Evolutionary conservation across 805 yeast genomes (phyloP).

Genomic region (Blastobotrys peoriensis): DNA sequence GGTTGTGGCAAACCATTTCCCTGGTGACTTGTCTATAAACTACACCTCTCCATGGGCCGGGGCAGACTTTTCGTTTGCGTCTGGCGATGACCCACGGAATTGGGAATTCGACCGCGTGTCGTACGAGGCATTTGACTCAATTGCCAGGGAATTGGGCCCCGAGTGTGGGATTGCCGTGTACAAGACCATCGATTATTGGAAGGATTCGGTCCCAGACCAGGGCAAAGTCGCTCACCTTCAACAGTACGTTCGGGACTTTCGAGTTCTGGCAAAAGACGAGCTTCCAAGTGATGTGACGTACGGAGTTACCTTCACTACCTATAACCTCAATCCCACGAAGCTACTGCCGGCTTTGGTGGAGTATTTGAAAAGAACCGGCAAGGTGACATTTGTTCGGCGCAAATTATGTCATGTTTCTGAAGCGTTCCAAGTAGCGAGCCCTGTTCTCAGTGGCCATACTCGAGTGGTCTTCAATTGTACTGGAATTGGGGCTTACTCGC

Average conservation of each 20-base stretch:
- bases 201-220: slow-evolving; percentile 37
- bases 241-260: slow-evolving; percentile 45
- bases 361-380: slow-evolving; percentile 41
- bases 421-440: slow-evolving; percentile 30
- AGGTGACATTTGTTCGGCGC: slow-evolving; percentile 42
- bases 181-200: slow-evolving; percentile 60
- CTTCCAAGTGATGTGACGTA: slow-evolving; percentile 48
- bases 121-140: slow-evolving; percentile 40
- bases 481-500: slow-evolving; percentile 59
- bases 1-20: slow-evolving; percentile 59
- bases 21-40: slow-evolving; percentile 70
- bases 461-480: slow-evolving; percentile 65
- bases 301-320: slow-evolving; percentile 53
- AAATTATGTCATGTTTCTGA: slow-evolving; percentile 50
- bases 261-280: slow-evolving; percentile 32
- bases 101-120: slow-evolving; percentile 52
- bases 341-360: slow-evolving; percentile 45
- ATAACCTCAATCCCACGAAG: slow-evolving; percentile 69
- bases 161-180: slow-evolving; percentile 48
- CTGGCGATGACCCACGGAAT: slow-evolving; percentile 50
- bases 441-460: slow-evolving; percentile 23
- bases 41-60: slow-evolving; percentile 84
- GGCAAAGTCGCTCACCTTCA: slow-evolving; percentile 43
- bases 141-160: slow-evolving; percentile 47
- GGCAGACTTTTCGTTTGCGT: slow-evolving; percentile 54